Evolutionary conservation across 108 stramenopile species (phyloP).

Genomic region (Asterionellopsis glacialis): DNA sequence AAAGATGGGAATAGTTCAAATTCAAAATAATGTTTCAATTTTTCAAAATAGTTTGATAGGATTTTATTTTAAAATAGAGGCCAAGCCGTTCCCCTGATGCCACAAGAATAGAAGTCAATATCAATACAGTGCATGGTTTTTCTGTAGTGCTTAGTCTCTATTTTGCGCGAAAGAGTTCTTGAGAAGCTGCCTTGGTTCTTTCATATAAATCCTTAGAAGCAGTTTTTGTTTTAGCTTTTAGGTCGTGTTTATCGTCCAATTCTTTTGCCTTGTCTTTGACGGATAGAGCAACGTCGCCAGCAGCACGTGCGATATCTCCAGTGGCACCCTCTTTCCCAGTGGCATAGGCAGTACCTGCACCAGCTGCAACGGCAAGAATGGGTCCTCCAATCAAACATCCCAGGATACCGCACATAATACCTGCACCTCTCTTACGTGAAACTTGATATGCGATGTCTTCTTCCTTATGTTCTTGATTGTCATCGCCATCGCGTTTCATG

Average conservation of each 20-base stretch:
- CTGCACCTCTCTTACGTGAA: slow-evolving; percentile 17
- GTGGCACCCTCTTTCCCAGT: slow-evolving; percentile 25
- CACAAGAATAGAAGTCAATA: too few relatives aligned
- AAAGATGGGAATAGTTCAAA: too few relatives aligned
- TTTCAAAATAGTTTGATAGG: too few relatives aligned
- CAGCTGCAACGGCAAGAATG: slow-evolving; percentile 28
- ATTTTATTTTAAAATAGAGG: too few relatives aligned
- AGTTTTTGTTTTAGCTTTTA: slow-evolving; percentile 27
- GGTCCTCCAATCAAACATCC: slow-evolving; percentile 43
- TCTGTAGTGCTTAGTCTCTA: too few relatives aligned
- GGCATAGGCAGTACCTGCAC: slow-evolving; percentile 35
- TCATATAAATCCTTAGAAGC: slow-evolving; percentile 28
- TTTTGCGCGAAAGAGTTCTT: too few relatives aligned
- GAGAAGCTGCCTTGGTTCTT: slow-evolving; percentile 21
- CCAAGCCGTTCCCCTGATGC: too few relatives aligned
- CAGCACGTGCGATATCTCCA: slow-evolving; percentile 35
- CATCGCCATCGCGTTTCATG: too few relatives aligned
- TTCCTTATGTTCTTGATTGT: too few relatives aligned
- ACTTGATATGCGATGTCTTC: too few relatives aligned
- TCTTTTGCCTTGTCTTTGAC: slow-evolving; percentile 34
- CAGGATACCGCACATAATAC: slow-evolving; percentile 17
- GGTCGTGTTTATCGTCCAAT: slow-evolving; percentile 49
- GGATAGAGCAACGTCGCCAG: slow-evolving; percentile 34
- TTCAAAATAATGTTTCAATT: too few relatives aligned
- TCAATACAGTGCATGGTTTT: too few relatives aligned